Base-by-base conservation (phyloP, 169 alveolate genomes). In the Cryptosporidium canis region DNA sequence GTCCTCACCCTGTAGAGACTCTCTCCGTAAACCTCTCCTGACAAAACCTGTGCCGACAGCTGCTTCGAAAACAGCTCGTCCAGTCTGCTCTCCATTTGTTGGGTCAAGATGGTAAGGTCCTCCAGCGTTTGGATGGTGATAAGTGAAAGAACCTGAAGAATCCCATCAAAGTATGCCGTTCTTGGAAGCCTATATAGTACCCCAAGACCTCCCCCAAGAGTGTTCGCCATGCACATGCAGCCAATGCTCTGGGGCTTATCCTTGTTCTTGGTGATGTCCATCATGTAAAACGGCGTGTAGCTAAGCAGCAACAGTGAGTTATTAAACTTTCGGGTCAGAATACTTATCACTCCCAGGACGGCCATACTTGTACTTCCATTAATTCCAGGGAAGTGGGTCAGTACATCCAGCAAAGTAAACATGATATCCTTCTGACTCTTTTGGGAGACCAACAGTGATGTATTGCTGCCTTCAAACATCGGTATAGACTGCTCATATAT, bases 331-430 rank as follows among this genome's bases (percentile, higher is more conserved):
- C 58, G 51, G 7, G 87, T 58, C 41, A 77, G 43, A 41, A 77
- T 77, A 1, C 71, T 41, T 55, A 77, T 58, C 3, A 77, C 87
- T 24, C 87, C 87, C 44, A 77, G 37, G 24, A 77, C 14, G 3
- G 87, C 68, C 87, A 77, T 77, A 24, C 77, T 61, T 35, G 87
- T 77, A 44, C 87, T 77, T 27, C 87, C 87, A 41, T 61, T 77
- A 1, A 58, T 77, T 24, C 72, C 70, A 9, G 87, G 87, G 35
- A 77, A 77, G 27, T 77, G 87, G 11, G 87, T 77, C 3, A 77
- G 27, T 56, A 61, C 44, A 58, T 77, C 87, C 14, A 77, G 39
- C 87, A 77, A 58, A 43, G 87, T 58, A 63, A 56, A 77, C n/a
- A 77, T 56, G 4, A 77, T 24, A 41, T 77, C 61, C 31, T 66